Percentiles rank a stretch among this genome's conserved stretches.
Evolutionary conservation across 345 rosid genomes (phyloP).

Genomic region (Orychophragmus violaceus): DNA sequence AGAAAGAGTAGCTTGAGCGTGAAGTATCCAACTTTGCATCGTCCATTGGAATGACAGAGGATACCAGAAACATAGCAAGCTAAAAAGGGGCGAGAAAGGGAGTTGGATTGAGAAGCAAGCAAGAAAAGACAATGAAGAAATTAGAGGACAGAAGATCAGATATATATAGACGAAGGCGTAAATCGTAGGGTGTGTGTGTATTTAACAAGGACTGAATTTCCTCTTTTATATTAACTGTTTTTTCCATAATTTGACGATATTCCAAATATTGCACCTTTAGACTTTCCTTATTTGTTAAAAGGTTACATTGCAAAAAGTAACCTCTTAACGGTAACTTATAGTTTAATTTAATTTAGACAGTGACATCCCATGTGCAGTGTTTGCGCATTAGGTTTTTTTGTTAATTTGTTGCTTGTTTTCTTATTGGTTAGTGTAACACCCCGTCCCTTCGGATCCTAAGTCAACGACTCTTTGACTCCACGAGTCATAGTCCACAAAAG

Average conservation of each 20-base stretch:
- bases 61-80: background rate
- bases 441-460: too few species aligned
- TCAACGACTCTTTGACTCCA: too few species aligned
- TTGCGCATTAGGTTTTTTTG: background rate
- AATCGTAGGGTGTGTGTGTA: background rate
- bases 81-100: background rate
- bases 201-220: background rate
- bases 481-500: too few species aligned
- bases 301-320: background rate
- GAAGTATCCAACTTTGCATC: background rate
- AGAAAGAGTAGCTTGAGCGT: background rate
- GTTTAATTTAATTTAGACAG: background rate
- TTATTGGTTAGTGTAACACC: too few species aligned
- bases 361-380: background rate
- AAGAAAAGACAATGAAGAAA: background rate
- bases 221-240: background rate
- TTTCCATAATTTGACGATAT: background rate
- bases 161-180: background rate
- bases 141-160: background rate
- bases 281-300: background rate
- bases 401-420: background rate
- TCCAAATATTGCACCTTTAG: background rate
- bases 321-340: background rate
- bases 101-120: background rate
- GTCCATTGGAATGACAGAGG: background rate